A percentile compares a stretch with the other conserved stretches of the same genome.
Evolutionary conservation across 2,329 filamentous ascomycete species (phyloP).

Genomic region (Ophiostoma tasmaniense): DNA sequence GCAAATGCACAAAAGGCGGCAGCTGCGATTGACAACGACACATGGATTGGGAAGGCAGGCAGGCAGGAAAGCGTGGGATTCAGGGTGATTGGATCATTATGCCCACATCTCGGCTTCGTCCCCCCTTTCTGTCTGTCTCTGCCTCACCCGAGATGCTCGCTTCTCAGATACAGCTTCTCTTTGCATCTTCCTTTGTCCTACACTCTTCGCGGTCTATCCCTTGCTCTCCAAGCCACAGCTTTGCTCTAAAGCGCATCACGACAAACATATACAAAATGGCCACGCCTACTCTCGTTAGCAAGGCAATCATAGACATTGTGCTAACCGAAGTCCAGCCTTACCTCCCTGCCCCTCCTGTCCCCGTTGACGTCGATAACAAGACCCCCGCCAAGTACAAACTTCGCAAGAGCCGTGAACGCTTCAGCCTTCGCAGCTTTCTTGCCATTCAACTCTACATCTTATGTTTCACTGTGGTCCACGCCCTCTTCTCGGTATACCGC

Average conservation of each 20-base stretch:
- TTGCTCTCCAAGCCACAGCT: not conserved
- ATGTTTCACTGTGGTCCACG: slow-evolving; percentile 62
- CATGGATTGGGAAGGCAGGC: not conserved
- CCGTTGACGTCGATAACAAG: not conserved
- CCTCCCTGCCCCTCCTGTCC: not conserved
- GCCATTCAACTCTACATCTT: slow-evolving; percentile 55
- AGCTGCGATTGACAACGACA: slow-evolving; percentile 12
- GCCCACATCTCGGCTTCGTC: not conserved
- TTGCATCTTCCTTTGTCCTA: not conserved
- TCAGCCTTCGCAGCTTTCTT: slow-evolving; percentile 55
- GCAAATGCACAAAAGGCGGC: not conserved
- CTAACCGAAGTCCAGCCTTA: slow-evolving; percentile 2
- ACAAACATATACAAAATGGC: not conserved
- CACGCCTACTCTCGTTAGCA: not conserved
- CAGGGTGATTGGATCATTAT: not conserved
- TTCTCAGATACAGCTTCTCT: not conserved
- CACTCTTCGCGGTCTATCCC: not conserved
- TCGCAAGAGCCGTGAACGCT: slow-evolving; percentile 30
- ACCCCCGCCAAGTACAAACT: slow-evolving; percentile 9
- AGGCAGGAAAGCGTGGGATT: not conserved
- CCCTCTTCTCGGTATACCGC: slow-evolving; percentile 81
- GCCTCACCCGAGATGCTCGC: not conserved
- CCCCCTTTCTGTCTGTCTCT: not conserved
- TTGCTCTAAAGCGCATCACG: not conserved
- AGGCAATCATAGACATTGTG: not conserved